Percentiles rank a stretch among this genome's conserved stretches.
These are phyloP conservation scores for Alnus glutinosa DNA, from an alignment of 306 rosid genomes.

Conservation along the genomic window DNA sequence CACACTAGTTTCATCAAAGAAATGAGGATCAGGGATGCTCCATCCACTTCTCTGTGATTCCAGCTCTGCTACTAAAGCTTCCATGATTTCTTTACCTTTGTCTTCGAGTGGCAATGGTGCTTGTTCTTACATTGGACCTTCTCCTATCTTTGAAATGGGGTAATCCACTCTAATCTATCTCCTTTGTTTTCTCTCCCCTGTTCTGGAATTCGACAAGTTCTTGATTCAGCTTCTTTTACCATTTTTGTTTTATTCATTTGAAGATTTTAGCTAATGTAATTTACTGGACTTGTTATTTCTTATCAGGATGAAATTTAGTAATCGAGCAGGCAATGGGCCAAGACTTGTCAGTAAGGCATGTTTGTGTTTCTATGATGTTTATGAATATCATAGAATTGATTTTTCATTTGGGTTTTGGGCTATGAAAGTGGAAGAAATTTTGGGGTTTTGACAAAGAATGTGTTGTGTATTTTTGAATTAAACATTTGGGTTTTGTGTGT, in stretches of 20 bases:
- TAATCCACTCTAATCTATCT: constrained; percentile 28
- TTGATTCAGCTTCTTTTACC: background rate
- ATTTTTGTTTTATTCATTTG: background rate
- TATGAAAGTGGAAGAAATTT: too few relatives aligned
- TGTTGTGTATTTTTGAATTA: too few relatives aligned
- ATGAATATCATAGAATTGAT: background rate
- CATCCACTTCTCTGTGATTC: constrained; percentile 51
- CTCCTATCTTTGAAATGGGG: constrained; percentile 41
- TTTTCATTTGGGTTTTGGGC: too few relatives aligned
- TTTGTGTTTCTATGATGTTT: constrained; percentile 15
- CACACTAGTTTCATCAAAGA: background rate
- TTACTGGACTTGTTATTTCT: background rate
- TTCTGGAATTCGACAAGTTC: background rate
- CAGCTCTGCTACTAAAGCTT: constrained; percentile 32
- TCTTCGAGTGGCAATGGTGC: constrained; percentile 12
- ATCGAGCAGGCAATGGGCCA: constrained; percentile 39
- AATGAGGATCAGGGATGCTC: constrained; percentile 44
- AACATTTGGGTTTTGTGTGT: too few relatives aligned
- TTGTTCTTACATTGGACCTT: constrained; percentile 34
- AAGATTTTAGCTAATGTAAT: background rate
- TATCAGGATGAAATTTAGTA: constrained; percentile 55
- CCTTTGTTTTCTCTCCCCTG: background rate
- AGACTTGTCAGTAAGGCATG: constrained; percentile 54
- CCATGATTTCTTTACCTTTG: constrained; percentile 35
- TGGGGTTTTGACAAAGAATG: too few relatives aligned